Percentiles rank a stretch among this genome's conserved stretches.
phyloP scores from a whole-genome alignment of 495 filamentous ascomycete species.

The Podospora conica region DNA sequence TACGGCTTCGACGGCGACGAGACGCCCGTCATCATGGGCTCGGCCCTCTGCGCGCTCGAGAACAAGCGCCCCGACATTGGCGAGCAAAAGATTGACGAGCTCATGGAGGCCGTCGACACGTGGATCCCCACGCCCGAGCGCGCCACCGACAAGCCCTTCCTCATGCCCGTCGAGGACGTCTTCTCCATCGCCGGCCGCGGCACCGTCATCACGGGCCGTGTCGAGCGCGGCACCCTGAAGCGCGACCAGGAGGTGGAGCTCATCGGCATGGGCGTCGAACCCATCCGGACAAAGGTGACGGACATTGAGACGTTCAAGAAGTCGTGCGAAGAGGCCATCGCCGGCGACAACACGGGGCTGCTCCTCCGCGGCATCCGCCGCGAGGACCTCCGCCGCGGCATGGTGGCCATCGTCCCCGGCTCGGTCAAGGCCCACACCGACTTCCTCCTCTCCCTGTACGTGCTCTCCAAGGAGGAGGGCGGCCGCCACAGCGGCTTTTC shows the following conservation, averaged over 20 bases:
- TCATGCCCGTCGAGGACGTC: constrained; percentile 97
- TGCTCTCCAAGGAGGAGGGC: constrained; percentile 94
- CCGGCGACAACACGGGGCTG: constrained; percentile 97
- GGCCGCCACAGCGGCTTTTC: constrained; percentile 91
- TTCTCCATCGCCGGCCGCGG: constrained; percentile 98
- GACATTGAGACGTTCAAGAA: constrained; percentile 99
- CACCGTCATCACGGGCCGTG: constrained; percentile 92
- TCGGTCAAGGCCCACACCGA: constrained; percentile 73
- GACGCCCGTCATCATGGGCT: constrained; percentile 93
- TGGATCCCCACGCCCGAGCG: constrained; percentile 95
- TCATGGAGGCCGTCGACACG: constrained; percentile 81
- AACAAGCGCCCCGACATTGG: constrained; percentile 82
- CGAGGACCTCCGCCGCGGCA: constrained; percentile 88
- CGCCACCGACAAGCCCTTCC: constrained; percentile 91
- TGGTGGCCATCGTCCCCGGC: constrained; percentile 80
- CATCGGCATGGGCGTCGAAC: constrained; percentile 65
- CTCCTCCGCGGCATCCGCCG: constrained; percentile 90
- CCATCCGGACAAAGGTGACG: constrained; percentile 97
- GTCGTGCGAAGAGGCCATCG: constrained; percentile 85
- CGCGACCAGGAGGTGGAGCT: constrained; percentile 90
- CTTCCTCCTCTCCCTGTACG: constrained; percentile 93
- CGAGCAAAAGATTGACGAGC: constrained; percentile 73
- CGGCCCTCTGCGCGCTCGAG: constrained; percentile 93
- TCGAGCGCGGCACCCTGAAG: constrained; percentile 91
- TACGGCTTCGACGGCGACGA: constrained; percentile 98